Percentiles rank a stretch among this genome's conserved stretches.
Conservation (phyloP, 352 stramenopile species). For the Pythium vanterpoolii region DNA sequence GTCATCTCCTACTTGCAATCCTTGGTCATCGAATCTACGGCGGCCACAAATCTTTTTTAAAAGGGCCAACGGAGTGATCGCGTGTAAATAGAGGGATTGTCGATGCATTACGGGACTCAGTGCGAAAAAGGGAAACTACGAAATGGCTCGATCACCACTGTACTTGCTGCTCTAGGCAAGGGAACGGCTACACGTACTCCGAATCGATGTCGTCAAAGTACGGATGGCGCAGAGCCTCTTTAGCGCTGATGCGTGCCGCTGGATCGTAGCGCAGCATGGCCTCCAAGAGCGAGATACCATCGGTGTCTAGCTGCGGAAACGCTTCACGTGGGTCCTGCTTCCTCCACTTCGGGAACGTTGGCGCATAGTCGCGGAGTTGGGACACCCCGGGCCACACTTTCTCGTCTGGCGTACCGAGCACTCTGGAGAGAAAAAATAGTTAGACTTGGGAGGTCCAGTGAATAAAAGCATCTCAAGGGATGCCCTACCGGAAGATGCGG, state of each 20-base stretch:
- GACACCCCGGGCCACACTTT: constrained; percentile 95
- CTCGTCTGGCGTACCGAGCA: constrained; percentile 96
- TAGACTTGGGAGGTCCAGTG: no score
- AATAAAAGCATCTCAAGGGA: neutral
- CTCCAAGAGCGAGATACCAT: constrained; percentile 63
- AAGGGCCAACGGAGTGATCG: neutral
- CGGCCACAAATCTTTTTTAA: no score
- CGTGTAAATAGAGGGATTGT: constrained; percentile 11
- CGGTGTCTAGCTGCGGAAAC: constrained; percentile 59
- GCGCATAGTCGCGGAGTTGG: constrained; percentile 93
- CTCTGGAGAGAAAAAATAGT: constrained; percentile 24
- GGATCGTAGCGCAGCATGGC: constrained; percentile 82
- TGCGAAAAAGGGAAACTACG: neutral
- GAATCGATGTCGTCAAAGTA: constrained; percentile 83
- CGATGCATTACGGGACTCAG: constrained; percentile 10
- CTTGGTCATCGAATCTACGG: no score
- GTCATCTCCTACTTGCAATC: no score
- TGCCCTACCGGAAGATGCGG: constrained; percentile 69
- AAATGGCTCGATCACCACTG: neutral
- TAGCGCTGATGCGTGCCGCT: constrained; percentile 65
- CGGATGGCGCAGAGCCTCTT: constrained; percentile 79
- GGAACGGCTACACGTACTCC: constrained; percentile 48
- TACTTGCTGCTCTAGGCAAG: neutral
- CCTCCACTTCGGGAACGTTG: constrained; percentile 96
- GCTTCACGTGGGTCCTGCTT: constrained; percentile 70